Base-by-base conservation (phyloP, 176 grass and related monocot species). In the Oropetium thomaeum region DNA sequence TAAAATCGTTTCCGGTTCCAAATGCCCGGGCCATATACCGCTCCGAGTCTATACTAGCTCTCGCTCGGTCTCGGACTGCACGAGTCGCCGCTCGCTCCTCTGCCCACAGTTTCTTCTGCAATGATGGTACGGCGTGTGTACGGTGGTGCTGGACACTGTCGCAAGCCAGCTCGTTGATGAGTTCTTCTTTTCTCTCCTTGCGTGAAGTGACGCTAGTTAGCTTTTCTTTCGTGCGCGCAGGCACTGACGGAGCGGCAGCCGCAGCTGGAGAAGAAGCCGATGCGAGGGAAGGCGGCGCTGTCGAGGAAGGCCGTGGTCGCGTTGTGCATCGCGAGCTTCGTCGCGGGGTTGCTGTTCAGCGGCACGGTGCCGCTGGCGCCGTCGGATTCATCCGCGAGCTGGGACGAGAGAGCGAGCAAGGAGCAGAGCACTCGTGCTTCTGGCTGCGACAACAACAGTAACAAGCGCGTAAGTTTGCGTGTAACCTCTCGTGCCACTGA, bases 241-340 rank as follows among this genome's bases (percentile, higher is more conserved):
- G 76, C 89, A 40, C 62, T 82, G 34, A 43, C 73, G 62, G 92
- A 92, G 73, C 71, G 83, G 31, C 83, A 88, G 84, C 85, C 84
- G 61, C 87, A 97, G 74, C 77, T 64, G 82, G 86, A 92, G 87
- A 92, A 92, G 89, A 89, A 86, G 76, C 20, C 19, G 63, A 13
- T 67, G 19, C 58, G 87, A 65, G 55, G 37, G 43, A 84, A 64
- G 83, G 41, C 83, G 78, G 80, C 77, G 25, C 26, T 97, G 81
- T 59, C 83, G 38, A 81, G 74, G 35, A 97, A 85, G 69, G 64
- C 80, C 43, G 65, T 93, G 37, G 79, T 9, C 28, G 63, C 71
- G 43, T 77, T 93, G 31, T 90, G 90, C 63, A 26, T 82, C 3
- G 66, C 81, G 2, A 81, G 93, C 83, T 97, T 97, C 86, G 64